These are phyloP conservation scores for Austroboletus novae-zelandiae DNA, from an alignment of 1,284 basidiomycete genomes.

Conservation along the genomic window DNA sequence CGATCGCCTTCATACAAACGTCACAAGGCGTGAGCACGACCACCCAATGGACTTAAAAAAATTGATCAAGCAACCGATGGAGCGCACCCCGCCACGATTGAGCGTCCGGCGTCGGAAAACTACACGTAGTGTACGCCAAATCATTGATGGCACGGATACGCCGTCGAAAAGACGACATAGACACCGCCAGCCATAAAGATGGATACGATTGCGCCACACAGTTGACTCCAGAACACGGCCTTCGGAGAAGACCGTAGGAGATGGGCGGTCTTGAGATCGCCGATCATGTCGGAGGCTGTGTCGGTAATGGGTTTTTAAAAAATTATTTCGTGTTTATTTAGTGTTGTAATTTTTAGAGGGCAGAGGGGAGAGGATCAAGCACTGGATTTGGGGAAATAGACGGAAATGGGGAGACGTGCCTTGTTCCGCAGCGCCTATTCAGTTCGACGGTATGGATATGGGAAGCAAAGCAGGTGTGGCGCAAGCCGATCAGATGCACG, in stretches of 20 bases:
- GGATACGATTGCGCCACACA: conserved; percentile 30
- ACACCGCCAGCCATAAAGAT: conserved; percentile 15
- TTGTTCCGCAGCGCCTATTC: conserved; percentile 14
- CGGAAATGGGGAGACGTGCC: conserved; percentile 3
- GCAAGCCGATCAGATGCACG: not conserved
- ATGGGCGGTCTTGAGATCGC: conserved; percentile 73
- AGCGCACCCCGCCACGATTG: conserved; percentile 33
- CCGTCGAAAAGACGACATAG: conserved; percentile 48
- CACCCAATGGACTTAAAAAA: not conserved
- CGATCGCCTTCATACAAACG: no score
- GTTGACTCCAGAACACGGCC: conserved; percentile 65
- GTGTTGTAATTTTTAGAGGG: not conserved
- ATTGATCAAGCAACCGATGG: not conserved
- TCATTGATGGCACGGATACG: conserved; percentile 64
- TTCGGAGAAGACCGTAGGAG: conserved; percentile 64
- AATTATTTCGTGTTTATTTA: not conserved
- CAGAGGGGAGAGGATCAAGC: conserved; percentile 1
- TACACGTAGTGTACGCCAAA: conserved; percentile 20
- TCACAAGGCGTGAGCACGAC: not conserved
- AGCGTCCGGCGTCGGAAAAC: conserved; percentile 23
- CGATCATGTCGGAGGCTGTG: conserved; percentile 63
- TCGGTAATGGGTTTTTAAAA: not conserved
- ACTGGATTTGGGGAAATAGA: not conserved
- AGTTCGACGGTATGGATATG: not conserved
- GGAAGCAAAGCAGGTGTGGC: not conserved